phyloP scores from a whole-genome alignment of 495 filamentous ascomycete genomes.

The Polyplosphaeria fusca region DNA sequence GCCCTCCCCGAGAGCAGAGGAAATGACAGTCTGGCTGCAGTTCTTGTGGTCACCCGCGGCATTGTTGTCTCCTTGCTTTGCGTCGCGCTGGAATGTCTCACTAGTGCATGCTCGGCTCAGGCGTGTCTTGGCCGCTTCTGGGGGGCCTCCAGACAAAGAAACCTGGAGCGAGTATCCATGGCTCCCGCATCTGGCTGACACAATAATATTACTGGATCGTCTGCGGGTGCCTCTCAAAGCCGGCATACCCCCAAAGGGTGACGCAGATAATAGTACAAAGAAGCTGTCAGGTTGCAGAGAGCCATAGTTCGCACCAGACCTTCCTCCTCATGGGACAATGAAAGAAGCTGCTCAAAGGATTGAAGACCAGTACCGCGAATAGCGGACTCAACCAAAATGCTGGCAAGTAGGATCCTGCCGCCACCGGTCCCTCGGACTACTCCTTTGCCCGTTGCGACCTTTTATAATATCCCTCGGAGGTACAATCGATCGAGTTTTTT shows the following conservation, averaged over 20 bases:
- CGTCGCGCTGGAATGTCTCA: constrained; percentile 32
- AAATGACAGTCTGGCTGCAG: constrained; percentile 5
- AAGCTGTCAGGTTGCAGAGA: constrained; percentile 9
- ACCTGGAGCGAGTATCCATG: constrained; percentile 13
- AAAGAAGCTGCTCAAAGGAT: constrained; percentile 28
- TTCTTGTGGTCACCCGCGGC: constrained; percentile 12
- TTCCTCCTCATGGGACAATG: constrained; percentile 30
- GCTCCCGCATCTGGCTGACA: constrained; percentile 25
- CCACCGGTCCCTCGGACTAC: constrained; percentile 15
- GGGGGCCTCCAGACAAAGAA: constrained; percentile 29
- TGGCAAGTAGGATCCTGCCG: constrained; percentile 30
- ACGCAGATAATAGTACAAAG: constrained; percentile 31
- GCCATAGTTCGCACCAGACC: constrained; percentile 4
- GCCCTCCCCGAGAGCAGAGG: constrained; percentile 6
- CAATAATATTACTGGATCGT: constrained; percentile 30
- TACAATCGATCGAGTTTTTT: constrained; percentile 20
- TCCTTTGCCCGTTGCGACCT: constrained; percentile 21
- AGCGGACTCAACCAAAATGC: constrained; percentile 24
- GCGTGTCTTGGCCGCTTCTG: constrained; percentile 30
- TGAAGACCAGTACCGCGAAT: constrained; percentile 4
- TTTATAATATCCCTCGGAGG: constrained; percentile 20
- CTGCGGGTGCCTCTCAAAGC: constrained; percentile 9
- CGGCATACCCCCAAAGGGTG: constrained; percentile 2
- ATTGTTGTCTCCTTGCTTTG: constrained; percentile 33
- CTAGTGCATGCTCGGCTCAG: not conserved